phyloP scores from a whole-genome alignment of 257 asterid genomes.

The Pogostemon cablin region DNA sequence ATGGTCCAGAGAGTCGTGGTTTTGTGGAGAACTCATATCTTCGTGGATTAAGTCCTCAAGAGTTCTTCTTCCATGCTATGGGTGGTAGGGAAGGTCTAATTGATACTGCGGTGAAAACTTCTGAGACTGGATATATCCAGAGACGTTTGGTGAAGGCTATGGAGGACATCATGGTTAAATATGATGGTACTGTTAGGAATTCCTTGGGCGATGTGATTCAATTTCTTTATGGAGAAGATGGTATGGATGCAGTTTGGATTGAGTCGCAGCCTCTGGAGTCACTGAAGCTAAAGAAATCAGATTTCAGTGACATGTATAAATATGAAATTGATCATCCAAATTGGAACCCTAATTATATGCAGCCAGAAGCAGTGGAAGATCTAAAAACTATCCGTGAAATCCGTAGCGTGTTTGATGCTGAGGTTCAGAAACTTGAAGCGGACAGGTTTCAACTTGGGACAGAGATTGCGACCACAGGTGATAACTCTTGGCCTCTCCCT shows the following conservation, averaged over 20 bases:
- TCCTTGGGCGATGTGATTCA: slow-evolving; percentile 98
- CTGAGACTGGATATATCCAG: slow-evolving; percentile 98
- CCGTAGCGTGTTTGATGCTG: slow-evolving; percentile 98
- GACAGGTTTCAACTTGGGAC: slow-evolving; percentile 93
- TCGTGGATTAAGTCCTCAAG: slow-evolving; percentile 96
- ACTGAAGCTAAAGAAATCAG: slow-evolving; percentile 74
- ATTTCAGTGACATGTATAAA: slow-evolving; percentile 68
- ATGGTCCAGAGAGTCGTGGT: slow-evolving; percentile 99
- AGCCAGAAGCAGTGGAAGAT: slow-evolving; percentile 89
- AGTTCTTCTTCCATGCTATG: slow-evolving; percentile 99
- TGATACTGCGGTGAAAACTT: slow-evolving; percentile 98
- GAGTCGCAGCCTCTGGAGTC: slow-evolving; percentile 94
- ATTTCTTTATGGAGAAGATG: slow-evolving; percentile 99
- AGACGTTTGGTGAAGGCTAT: slow-evolving; percentile 97
- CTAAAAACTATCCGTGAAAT: slow-evolving; percentile 84
- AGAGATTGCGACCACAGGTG: slow-evolving; percentile 93
- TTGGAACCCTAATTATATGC: slow-evolving; percentile 93
- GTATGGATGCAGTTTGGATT: slow-evolving; percentile 99
- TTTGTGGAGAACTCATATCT: slow-evolving; percentile 98
- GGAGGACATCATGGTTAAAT: slow-evolving; percentile 99
- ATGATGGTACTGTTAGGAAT: slow-evolving; percentile 98
- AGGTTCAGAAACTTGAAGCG: slow-evolving; percentile 89
- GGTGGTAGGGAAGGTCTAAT: slow-evolving; percentile 99
- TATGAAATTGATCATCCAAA: slow-evolving; percentile 80
- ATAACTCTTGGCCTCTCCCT: slow-evolving; percentile 91